Conservation (phyloP, 495 filamentous ascomycete genomes). For the Arthonia radiata region DNA sequence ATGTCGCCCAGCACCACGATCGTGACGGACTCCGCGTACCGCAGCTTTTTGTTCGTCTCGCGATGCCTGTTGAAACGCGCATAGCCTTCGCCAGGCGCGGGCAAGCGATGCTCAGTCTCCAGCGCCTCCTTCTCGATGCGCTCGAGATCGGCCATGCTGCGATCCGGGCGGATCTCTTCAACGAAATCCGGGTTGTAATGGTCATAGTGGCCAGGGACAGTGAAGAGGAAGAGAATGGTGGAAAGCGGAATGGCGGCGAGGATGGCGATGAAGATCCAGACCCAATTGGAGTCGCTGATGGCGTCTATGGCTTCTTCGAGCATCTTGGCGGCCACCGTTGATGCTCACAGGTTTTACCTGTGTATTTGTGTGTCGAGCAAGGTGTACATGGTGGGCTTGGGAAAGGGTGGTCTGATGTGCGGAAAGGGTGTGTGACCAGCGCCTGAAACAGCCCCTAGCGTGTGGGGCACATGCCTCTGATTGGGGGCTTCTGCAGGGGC, state of each 20-base stretch:
- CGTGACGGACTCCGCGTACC: constrained; percentile 31
- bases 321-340: constrained; percentile 6
- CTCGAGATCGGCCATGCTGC: constrained; percentile 3
- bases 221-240: constrained; percentile 21
- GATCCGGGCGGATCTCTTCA: no score
- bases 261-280: constrained; percentile 8
- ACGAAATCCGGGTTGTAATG: constrained; percentile 14
- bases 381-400: no score
- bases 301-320: constrained; percentile 7
- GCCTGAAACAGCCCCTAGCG: no score
- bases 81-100: constrained; percentile 2
- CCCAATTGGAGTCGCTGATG: no score
- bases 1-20: constrained; percentile 96
- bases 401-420: no score
- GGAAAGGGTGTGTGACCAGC: no score
- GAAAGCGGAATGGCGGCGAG: constrained; percentile 25
- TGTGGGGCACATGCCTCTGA: no score
- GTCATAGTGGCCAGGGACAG: constrained; percentile 18
- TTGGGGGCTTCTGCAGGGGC: no score
- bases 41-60: constrained; percentile 5
- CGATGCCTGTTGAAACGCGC: constrained; percentile 7
- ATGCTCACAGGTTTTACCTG: no score
- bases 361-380: no score
- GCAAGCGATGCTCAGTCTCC: no score
- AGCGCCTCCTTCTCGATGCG: constrained; percentile 5